phyloP scores from a whole-genome alignment of 78 protist species.

The Tieghemostelium lacteum region DNA sequence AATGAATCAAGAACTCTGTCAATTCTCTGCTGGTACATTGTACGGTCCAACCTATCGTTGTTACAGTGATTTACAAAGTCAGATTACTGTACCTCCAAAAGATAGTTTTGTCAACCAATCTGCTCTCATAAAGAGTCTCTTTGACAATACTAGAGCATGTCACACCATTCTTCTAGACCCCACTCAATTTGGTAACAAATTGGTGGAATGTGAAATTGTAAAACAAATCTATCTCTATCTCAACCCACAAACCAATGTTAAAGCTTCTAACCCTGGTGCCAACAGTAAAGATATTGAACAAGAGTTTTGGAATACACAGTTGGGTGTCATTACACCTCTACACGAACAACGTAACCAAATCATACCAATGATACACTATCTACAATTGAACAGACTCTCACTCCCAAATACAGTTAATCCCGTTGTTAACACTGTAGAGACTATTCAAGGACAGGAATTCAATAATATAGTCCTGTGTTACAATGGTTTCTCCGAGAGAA shows the following conservation, averaged over 20 bases:
- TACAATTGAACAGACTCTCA: background rate
- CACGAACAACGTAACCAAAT: conserved; percentile 31
- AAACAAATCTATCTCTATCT: conserved; percentile 44
- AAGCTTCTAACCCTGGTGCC: background rate
- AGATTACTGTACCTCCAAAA: too few relatives aligned
- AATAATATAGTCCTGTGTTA: conserved; percentile 56
- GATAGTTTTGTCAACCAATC: background rate
- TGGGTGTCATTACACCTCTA: conserved; percentile 63
- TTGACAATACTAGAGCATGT: conserved; percentile 1
- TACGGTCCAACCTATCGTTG: conserved; percentile 33
- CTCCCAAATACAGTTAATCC: background rate
- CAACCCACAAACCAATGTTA: background rate
- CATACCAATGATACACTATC: conserved; percentile 1
- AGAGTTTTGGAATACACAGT: conserved; percentile 11
- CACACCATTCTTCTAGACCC: conserved; percentile 27
- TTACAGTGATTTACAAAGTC: background rate
- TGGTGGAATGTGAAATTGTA: conserved; percentile 20
- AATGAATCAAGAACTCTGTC: conserved; percentile 48
- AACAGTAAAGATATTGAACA: conserved; percentile 18
- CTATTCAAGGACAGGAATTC: conserved; percentile 64
- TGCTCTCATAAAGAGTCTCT: conserved; percentile 12
- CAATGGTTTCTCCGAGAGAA: conserved; percentile 46
- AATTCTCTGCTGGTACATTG: conserved; percentile 24
- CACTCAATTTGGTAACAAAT: conserved; percentile 26
- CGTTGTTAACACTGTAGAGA: conserved; percentile 39